Conservation (phyloP, 768 basidiomycete species). For the Chalciporus pseudorubinellus region DNA sequence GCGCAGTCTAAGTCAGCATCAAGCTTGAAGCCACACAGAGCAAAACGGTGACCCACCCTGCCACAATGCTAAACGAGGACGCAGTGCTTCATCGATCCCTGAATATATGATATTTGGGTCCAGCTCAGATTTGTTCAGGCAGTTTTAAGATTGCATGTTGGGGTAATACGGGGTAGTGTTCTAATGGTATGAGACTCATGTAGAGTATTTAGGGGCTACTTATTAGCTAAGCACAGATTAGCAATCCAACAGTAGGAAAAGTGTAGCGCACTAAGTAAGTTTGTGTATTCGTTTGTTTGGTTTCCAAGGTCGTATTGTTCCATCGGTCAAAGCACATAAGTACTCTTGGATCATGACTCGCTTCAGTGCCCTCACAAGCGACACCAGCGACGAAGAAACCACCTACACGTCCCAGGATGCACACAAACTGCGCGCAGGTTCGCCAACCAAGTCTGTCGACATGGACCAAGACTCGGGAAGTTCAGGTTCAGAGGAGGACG, state of each 20-base stretch:
- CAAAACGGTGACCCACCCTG: no score
- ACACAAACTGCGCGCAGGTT: slow-evolving; percentile 11
- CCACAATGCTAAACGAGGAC: no score
- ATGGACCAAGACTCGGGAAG: slow-evolving; percentile 32
- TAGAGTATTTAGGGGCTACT: background rate
- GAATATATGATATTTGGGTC: no score
- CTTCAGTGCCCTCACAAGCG: slow-evolving; percentile 63
- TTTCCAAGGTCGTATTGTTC: slow-evolving; percentile 25
- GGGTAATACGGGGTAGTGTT: no score
- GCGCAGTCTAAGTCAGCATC: no score
- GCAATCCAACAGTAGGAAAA: background rate
- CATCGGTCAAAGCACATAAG: slow-evolving; percentile 3
- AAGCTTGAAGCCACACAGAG: no score
- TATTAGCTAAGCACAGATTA: background rate
- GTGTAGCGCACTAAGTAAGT: no score
- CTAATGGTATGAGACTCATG: no score
- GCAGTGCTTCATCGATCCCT: no score
- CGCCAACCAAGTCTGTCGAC: slow-evolving; percentile 25
- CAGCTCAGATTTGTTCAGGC: no score
- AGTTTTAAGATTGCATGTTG: no score
- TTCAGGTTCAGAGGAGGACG: slow-evolving; percentile 27
- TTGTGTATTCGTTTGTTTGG: slow-evolving; percentile 32
- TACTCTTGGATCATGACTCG: slow-evolving; percentile 51
- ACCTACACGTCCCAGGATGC: slow-evolving; percentile 29
- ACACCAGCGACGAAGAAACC: slow-evolving; percentile 49